Percentiles rank a stretch among this genome's conserved stretches.
Conservation (phyloP, 176 grass and related monocot species). For the Zea luxurians region DNA sequence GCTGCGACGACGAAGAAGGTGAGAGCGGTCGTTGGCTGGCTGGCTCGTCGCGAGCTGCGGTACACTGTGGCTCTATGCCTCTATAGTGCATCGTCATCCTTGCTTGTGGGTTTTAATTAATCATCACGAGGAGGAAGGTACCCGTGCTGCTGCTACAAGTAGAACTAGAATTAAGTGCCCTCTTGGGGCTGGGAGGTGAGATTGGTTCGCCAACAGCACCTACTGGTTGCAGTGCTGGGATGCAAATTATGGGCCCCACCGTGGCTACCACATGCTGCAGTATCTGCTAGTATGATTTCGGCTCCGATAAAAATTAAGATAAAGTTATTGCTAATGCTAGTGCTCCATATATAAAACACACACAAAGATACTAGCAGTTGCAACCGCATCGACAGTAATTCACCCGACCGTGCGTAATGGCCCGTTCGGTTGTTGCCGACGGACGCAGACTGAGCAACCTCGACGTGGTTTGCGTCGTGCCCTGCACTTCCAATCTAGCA, state of each 20-base stretch:
- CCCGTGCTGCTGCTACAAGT: not conserved
- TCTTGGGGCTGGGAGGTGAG: not conserved
- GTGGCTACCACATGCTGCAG: constrained; percentile 14
- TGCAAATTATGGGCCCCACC: constrained; percentile 23
- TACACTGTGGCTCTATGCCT: not conserved
- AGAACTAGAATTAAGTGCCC: not conserved
- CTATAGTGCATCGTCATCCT: not conserved
- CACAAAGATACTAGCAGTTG: too few relatives aligned
- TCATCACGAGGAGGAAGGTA: not conserved
- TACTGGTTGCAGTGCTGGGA: not conserved
- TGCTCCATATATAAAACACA: too few relatives aligned
- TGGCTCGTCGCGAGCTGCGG: not conserved
- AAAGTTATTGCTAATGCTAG: too few relatives aligned
- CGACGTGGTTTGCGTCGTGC: too few relatives aligned
- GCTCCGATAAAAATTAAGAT: too few relatives aligned
- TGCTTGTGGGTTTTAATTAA: not conserved
- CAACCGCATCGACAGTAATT: too few relatives aligned
- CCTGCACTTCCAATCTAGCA: too few relatives aligned
- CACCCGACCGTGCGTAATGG: too few relatives aligned
- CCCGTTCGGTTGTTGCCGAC: too few relatives aligned
- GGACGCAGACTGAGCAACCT: too few relatives aligned
- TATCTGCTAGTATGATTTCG: too few relatives aligned
- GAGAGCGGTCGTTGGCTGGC: not conserved
- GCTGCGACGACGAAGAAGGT: not conserved
- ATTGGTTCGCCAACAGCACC: not conserved